Base-by-base conservation (phyloP, 2,329 filamentous ascomycete species). In the Hymenoscyphus scutula region DNA sequence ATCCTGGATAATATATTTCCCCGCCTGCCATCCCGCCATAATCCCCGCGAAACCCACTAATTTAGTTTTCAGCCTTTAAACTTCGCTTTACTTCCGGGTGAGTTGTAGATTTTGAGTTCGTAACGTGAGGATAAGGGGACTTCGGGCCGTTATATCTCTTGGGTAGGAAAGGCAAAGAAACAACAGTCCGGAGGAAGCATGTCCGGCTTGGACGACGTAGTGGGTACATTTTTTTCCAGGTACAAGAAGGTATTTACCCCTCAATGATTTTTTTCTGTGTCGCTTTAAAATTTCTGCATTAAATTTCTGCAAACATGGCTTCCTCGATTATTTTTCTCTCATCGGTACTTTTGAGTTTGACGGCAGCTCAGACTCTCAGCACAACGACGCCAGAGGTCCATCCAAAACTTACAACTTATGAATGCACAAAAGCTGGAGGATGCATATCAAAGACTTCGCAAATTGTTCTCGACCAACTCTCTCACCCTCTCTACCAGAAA, bases 391-490 rank as follows among this genome's bases (percentile, higher is more conserved):
- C 76, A 5, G 81, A 84, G 68, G 75, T 77, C 27, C 82, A 84
- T 60, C 82, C 82, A 34, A 77, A 77, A 67, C 71, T 85, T 58
- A 77, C 75, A 3, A 84, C 82, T 2, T 83, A 76, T 71, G 77
- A 80, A 64, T 85, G 82, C 74, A 83, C 82, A 25, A 79, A 77
- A 34, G 73, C 71, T 3, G 74, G 74, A 7, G 82, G 83, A 58
- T 85, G 82, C 72, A 77, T 76, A 58, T 67, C 76, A 55, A 76
- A 79, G 30, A 76, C 77, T 53, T 82, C 78, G 51, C 79, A 78
- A 27, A 67, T 85, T 59, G 82, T 84, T 19, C 73, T 82, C 13
- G 82, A 85, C 62, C 75, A 80, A 13, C 72, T 77, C 25, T 71
- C 75, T 27, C 83, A 84, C 65, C 70, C 70, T 11, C 78, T 84